phyloP scores from a whole-genome alignment of 352 stramenopile genomes.

The Phytophthora colocasiae region DNA sequence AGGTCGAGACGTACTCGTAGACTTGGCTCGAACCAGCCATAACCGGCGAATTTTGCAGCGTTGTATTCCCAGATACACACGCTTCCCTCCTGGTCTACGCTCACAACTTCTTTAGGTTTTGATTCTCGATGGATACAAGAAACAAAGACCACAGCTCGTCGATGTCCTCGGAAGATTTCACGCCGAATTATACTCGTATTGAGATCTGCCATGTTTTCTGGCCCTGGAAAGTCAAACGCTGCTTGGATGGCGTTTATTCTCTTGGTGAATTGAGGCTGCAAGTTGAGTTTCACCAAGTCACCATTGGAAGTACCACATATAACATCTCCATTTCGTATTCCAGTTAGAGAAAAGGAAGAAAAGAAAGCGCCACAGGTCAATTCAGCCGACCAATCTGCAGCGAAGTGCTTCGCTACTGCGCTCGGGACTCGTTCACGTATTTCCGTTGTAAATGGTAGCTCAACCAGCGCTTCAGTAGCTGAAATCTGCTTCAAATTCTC shows the following conservation, averaged over 20 bases:
- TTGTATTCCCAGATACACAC: slow-evolving; percentile 56
- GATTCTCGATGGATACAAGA: slow-evolving; percentile 28
- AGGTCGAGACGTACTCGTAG: slow-evolving; percentile 40
- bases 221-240: slow-evolving; percentile 37
- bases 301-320: slow-evolving; percentile 41
- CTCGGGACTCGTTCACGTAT: slow-evolving; percentile 27
- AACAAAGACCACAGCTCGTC: slow-evolving; percentile 41
- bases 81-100: slow-evolving; percentile 45
- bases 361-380: slow-evolving; percentile 38
- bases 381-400: slow-evolving; percentile 17
- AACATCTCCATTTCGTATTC: slow-evolving; percentile 13
- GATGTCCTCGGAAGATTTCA: slow-evolving; percentile 55
- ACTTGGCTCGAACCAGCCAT: slow-evolving; percentile 52
- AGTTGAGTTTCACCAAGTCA: slow-evolving; percentile 49
- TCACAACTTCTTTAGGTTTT: slow-evolving; percentile 38
- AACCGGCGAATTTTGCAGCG: slow-evolving; percentile 41
- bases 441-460: slow-evolving; percentile 27
- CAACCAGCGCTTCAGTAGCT: slow-evolving; percentile 22
- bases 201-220: slow-evolving; percentile 4
- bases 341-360: slow-evolving; percentile 24
- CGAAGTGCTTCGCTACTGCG: slow-evolving; percentile 19
- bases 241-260: slow-evolving; percentile 26
- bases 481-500: slow-evolving; percentile 36
- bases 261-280: slow-evolving; percentile 3
- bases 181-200: slow-evolving; percentile 22